phyloP scores from a whole-genome alignment of 768 basidiomycete species.

The Terana coerulea region DNA sequence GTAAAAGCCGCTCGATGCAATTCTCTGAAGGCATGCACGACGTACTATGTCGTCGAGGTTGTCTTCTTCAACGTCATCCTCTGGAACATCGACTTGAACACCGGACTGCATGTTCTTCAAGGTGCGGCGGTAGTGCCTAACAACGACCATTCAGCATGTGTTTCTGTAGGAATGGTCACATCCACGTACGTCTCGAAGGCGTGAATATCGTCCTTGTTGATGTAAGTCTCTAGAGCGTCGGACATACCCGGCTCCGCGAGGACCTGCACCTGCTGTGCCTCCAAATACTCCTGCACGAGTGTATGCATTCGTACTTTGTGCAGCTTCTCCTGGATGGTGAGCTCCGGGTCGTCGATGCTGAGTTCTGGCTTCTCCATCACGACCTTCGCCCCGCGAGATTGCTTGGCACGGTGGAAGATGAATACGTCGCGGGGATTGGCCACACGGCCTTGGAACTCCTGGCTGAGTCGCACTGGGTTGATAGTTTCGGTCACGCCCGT shows the following conservation, averaged over 20 bases:
- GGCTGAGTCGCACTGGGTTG: constrained; percentile 95
- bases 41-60: constrained; percentile 71
- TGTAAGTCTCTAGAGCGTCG: constrained; percentile 91
- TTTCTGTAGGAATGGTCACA: not conserved
- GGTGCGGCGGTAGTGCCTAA: not conserved
- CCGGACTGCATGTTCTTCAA: constrained; percentile 63
- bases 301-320: constrained; percentile 82
- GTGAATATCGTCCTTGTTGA: constrained; percentile 96
- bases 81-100: constrained; percentile 59
- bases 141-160: not conserved
- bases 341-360: constrained; percentile 72
- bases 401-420: constrained; percentile 83
- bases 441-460: constrained; percentile 85
- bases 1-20: not conserved
- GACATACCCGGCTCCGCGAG: constrained; percentile 88
- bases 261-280: constrained; percentile 90
- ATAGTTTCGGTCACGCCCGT: constrained; percentile 88
- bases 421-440: constrained; percentile 95
- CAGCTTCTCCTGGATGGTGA: constrained; percentile 67
- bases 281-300: constrained; percentile 87
- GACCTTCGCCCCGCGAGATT: constrained; percentile 54
- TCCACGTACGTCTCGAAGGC: constrained; percentile 80
- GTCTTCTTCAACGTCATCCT: constrained; percentile 65
- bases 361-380: constrained; percentile 73
- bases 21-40: constrained; percentile 6